phyloP scores from a whole-genome alignment of 2,329 filamentous ascomycete genomes.

The Curvularia eragrostidis region DNA sequence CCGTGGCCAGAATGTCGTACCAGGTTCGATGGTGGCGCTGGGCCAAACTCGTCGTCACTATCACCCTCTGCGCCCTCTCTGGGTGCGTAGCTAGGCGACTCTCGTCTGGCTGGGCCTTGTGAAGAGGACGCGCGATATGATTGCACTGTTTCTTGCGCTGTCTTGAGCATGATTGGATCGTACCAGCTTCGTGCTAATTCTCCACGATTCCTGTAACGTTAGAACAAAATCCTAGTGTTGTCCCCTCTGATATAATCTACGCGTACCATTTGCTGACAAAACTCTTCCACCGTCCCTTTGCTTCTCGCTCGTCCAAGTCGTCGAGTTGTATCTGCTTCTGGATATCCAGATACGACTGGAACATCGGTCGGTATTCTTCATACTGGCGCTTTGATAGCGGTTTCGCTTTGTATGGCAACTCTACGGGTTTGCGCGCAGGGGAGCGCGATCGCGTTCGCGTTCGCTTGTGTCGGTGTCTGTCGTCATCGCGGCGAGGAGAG shows the following conservation, averaged over 20 bases:
- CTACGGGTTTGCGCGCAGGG: conserved; percentile 33
- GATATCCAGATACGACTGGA: conserved; percentile 84
- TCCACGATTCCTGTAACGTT: conserved; percentile 74
- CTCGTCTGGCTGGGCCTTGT: conserved; percentile 20
- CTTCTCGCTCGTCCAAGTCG: conserved; percentile 74
- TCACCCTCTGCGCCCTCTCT: conserved; percentile 20
- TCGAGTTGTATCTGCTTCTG: conserved; percentile 79
- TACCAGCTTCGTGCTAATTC: conserved; percentile 94
- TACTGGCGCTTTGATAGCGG: conserved; percentile 73
- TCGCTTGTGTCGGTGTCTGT: conserved; percentile 34
- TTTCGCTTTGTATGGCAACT: conserved; percentile 70
- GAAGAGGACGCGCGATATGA: conserved; percentile 27
- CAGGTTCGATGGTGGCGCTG: conserved; percentile 56
- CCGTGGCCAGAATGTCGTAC: conserved; percentile 49
- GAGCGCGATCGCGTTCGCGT: conserved; percentile 36
- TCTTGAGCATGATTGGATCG: conserved; percentile 73
- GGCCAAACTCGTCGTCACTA: conserved; percentile 59
- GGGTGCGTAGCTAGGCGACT: conserved; percentile 29
- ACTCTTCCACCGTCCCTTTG: conserved; percentile 88
- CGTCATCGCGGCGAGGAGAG: conserved; percentile 39
- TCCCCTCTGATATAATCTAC: background rate
- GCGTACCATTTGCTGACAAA: conserved; percentile 84
- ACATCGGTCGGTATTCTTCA: conserved; percentile 70
- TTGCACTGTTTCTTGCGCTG: conserved; percentile 52
- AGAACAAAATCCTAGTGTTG: conserved; percentile 38